Percentiles rank a stretch among this genome's conserved stretches.
Conservation (phyloP, 352 stramenopile species). For the Blastocystis sp. region DNA sequence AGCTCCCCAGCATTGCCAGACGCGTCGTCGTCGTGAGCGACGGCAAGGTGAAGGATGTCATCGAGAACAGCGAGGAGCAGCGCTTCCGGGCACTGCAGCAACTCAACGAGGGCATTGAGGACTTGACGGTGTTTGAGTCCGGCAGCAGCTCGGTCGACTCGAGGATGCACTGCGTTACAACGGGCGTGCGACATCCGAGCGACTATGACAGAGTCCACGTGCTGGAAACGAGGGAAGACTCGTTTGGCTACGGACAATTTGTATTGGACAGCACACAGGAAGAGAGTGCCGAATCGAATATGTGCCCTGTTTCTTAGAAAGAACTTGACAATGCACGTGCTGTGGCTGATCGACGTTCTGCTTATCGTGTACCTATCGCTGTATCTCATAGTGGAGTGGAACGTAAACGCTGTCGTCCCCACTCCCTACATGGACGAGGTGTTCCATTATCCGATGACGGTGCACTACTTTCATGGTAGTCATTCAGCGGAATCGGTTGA, state of each 20-base stretch:
- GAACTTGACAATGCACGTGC: slow-evolving; percentile 10
- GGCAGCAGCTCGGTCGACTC: slow-evolving; percentile 6
- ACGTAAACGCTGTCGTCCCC: neutral
- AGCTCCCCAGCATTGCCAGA: slow-evolving; percentile 58
- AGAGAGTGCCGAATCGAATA: neutral
- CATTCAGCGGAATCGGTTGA: slow-evolving; percentile 77
- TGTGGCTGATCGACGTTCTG: neutral
- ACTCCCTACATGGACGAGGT: slow-evolving; percentile 80
- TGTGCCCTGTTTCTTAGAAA: neutral
- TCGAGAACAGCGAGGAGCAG: neutral
- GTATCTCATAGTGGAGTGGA: neutral
- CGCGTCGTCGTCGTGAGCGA: slow-evolving; percentile 74
- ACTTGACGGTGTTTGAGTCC: slow-evolving; percentile 40
- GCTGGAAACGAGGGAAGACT: slow-evolving; percentile 36
- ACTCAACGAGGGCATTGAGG: slow-evolving; percentile 49
- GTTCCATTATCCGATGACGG: slow-evolving; percentile 84
- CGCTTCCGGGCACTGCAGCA: slow-evolving; percentile 30
- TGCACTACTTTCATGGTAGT: slow-evolving; percentile 82
- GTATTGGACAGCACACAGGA: neutral
- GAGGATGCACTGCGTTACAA: neutral
- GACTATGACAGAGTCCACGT: slow-evolving; percentile 46
- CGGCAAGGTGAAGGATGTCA: slow-evolving; percentile 55
- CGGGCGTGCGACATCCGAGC: neutral
- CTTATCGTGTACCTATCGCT: neutral
- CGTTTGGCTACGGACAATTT: neutral